Evolutionary conservation across 2,329 filamentous ascomycete genomes (phyloP).

Genomic region (Fusarium mexicanum): DNA sequence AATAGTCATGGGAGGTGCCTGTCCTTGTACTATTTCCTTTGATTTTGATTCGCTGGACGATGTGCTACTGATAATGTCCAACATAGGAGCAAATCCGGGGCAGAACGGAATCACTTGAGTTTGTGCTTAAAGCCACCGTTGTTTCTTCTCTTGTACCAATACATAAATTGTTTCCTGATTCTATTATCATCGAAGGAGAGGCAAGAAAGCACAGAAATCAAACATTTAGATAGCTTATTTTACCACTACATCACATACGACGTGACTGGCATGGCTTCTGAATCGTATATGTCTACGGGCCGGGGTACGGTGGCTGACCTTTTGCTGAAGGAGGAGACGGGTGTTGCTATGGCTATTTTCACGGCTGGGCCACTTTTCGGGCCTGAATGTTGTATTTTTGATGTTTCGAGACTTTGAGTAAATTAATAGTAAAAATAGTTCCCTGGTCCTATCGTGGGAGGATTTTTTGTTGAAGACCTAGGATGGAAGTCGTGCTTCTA

Average conservation of each 20-base stretch:
- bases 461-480: neutral
- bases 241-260: neutral
- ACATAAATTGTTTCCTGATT: rapidly evolving
- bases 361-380: neutral
- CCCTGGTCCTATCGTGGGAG: neutral
- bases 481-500: neutral
- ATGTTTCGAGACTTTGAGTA: rapidly evolving
- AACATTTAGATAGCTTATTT: no score
- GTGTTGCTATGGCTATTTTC: neutral
- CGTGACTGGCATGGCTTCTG: neutral
- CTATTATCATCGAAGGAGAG: rapidly evolving
- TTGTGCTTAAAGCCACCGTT: rapidly evolving
- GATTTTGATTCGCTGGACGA: neutral
- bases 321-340: neutral
- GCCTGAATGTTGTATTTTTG: neutral
- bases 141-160: rapidly evolving
- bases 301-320: neutral
- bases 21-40: neutral
- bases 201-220: neutral
- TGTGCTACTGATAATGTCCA: neutral
- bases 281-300: neutral
- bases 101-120: neutral
- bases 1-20: no score
- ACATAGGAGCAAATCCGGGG: neutral
- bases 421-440: neutral